These are phyloP conservation scores for Hygrophorus russula DNA, from an alignment of 768 basidiomycete species.

Conservation along the genomic window DNA sequence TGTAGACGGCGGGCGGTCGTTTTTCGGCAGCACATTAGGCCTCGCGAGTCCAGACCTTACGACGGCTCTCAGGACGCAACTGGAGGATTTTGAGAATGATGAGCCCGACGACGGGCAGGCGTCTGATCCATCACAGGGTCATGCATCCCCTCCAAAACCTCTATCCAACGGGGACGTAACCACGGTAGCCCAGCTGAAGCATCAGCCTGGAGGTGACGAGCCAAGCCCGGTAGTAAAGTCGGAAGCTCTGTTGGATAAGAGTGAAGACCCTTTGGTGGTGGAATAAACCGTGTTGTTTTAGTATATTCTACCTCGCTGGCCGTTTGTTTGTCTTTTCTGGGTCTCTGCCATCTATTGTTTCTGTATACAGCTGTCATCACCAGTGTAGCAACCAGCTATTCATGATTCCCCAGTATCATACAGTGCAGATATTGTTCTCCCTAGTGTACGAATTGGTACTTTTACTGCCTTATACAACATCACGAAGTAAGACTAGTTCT, in stretches of 20 bases:
- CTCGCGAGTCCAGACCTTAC: conserved; percentile 40
- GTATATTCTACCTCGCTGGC: not conserved
- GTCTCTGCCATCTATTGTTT: not conserved
- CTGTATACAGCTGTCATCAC: too few species aligned
- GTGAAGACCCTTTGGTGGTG: conserved; percentile 44
- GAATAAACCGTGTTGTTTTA: conserved; percentile 10
- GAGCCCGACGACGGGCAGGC: conserved; percentile 26
- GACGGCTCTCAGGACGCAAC: conserved; percentile 43
- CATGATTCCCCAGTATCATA: not conserved
- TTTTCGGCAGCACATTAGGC: conserved; percentile 38
- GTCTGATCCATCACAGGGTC: conserved; percentile 15
- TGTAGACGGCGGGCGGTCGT: conserved; percentile 27
- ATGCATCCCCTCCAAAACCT: conserved; percentile 33
- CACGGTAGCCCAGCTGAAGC: conserved; percentile 37
- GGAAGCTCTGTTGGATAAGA: conserved; percentile 57
- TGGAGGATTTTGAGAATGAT: conserved; percentile 50
- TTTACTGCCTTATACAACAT: conserved; percentile 4
- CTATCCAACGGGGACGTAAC: conserved; percentile 36
- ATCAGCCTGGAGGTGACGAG: conserved; percentile 42
- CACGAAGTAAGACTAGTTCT: conserved; percentile 48
- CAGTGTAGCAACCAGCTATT: not conserved
- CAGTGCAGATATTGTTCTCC: not conserved
- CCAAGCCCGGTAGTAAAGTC: conserved; percentile 40
- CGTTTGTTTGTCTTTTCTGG: conserved; percentile 3
- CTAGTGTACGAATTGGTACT: not conserved